A percentile compares a stretch with the other conserved stretches of the same genome.
phyloP scores from a whole-genome alignment of 1,284 basidiomycete species.

The Rhizoctonia solani region DNA sequence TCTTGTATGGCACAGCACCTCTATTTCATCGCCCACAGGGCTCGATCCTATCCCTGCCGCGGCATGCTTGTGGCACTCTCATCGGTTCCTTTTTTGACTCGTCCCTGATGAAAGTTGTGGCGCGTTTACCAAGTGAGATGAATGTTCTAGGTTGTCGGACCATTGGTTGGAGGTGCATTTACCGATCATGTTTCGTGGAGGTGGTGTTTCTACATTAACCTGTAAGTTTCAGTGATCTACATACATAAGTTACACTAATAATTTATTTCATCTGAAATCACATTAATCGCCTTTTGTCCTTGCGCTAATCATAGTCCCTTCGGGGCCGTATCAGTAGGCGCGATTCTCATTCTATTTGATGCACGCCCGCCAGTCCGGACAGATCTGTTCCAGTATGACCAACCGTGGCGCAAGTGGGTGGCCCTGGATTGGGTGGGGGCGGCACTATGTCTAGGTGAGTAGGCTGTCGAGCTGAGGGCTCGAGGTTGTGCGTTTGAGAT shows the following conservation, averaged over 20 bases:
- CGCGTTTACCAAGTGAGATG: too few species aligned
- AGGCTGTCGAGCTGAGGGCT: neutral
- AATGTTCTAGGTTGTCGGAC: slow-evolving; percentile 43
- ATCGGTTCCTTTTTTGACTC: too few species aligned
- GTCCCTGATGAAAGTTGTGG: neutral
- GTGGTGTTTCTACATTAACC: slow-evolving; percentile 54
- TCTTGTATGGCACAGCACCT: neutral
- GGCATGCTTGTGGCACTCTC: too few species aligned
- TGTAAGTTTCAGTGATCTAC: too few species aligned
- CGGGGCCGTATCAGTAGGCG: slow-evolving; percentile 36
- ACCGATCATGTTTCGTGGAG: slow-evolving; percentile 46
- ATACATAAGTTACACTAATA: too few species aligned
- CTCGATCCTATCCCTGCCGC: too few species aligned
- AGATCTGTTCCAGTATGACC: slow-evolving; percentile 13
- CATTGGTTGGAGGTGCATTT: slow-evolving; percentile 43
- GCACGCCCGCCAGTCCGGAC: slow-evolving; percentile 32
- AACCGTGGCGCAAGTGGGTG: slow-evolving; percentile 36
- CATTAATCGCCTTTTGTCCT: too few species aligned
- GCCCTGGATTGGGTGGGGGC: slow-evolving; percentile 48
- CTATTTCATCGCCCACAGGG: too few species aligned
- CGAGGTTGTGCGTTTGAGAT: neutral
- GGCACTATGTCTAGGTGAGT: slow-evolving; percentile 43
- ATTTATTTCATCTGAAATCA: too few species aligned
- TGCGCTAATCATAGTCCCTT: too few species aligned
- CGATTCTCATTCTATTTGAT: slow-evolving; percentile 36